Evolutionary conservation across 2,329 filamentous ascomycete species (phyloP).

Genomic region (Fusarium liriodendri): DNA sequence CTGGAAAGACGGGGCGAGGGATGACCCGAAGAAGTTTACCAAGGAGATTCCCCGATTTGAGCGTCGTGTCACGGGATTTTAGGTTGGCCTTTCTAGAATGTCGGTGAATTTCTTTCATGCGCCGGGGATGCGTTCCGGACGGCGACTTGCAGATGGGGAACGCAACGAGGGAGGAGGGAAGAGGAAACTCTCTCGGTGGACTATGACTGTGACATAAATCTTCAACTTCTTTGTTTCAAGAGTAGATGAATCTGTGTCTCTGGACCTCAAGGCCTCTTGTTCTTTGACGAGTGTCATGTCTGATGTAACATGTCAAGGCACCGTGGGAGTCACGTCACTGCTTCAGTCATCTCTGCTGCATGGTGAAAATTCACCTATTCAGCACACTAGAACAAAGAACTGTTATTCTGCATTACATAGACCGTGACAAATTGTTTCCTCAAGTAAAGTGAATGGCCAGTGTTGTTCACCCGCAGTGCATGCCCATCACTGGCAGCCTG

Average conservation of each 20-base stretch:
- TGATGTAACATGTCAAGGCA: background rate
- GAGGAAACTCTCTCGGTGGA: background rate
- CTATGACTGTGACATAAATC: background rate
- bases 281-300: background rate
- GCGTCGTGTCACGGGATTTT: conserved; percentile 19
- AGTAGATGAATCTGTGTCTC: background rate
- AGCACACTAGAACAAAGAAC: background rate
- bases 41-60: conserved; percentile 33
- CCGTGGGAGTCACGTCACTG: background rate
- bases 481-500: background rate
- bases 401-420: background rate
- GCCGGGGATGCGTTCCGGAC: background rate
- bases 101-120: background rate
- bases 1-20: conserved; percentile 59
- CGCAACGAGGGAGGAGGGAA: background rate
- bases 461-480: background rate
- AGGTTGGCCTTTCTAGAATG: conserved; percentile 12
- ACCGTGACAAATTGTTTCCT: background rate
- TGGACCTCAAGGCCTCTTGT: background rate
- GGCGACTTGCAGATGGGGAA: background rate
- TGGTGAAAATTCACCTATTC: background rate
- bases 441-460: background rate
- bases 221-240: background rate
- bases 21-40: conserved; percentile 56
- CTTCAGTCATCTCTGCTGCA: background rate